Evolutionary conservation across 345 rosid genomes (phyloP).

Genomic region (Cardamine chenopodiifolia): DNA sequence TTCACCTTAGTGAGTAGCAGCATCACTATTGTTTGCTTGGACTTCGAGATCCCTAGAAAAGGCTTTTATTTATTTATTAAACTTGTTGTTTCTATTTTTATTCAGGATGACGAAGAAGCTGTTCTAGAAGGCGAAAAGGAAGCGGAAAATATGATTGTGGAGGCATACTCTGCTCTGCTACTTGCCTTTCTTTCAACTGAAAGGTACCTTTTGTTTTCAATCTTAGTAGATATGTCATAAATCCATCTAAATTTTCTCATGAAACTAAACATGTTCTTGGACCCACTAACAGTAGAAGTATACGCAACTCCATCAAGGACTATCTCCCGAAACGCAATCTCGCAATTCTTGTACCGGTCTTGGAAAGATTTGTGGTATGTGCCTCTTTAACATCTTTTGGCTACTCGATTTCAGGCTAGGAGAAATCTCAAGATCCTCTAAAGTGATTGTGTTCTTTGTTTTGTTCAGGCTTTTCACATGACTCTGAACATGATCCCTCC

Average conservation of each 20-base stretch:
- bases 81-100: neutral
- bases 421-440: conserved; percentile 8
- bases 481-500: conserved; percentile 89
- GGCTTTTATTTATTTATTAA: neutral
- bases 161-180: conserved; percentile 91
- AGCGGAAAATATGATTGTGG: conserved; percentile 97
- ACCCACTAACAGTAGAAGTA: conserved; percentile 61
- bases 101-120: conserved; percentile 75
- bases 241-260: conserved; percentile 15
- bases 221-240: neutral
- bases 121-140: conserved; percentile 92
- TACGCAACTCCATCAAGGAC: conserved; percentile 72
- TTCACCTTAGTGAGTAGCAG: conserved; percentile 66
- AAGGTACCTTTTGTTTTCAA: conserved; percentile 53
- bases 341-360: conserved; percentile 75
- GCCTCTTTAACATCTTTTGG: conserved; percentile 26
- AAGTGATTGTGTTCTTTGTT: conserved; percentile 7
- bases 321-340: conserved; percentile 75
- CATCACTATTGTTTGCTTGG: conserved; percentile 22
- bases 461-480: conserved; percentile 79
- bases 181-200: conserved; percentile 98
- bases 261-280: conserved; percentile 28
- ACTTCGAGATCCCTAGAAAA: conserved; percentile 9
- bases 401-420: conserved; percentile 13
- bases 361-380: conserved; percentile 99